Base-by-base conservation (phyloP, 2,329 filamentous ascomycete species). In the Penicillium aurantiogriseum region DNA sequence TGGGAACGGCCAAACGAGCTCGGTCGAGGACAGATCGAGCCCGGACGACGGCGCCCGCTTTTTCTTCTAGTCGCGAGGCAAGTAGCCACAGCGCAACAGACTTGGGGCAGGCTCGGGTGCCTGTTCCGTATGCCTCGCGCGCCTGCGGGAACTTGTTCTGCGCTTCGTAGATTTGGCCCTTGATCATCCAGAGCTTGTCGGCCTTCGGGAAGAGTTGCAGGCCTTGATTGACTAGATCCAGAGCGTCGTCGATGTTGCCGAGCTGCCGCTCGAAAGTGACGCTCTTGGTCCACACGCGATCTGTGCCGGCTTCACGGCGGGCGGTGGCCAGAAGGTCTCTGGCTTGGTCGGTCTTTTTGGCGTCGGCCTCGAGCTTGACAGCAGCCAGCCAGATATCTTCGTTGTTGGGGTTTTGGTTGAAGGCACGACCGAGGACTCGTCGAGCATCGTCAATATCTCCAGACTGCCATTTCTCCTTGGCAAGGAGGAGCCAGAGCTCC, bases 311-410 rank as follows among this genome's bases (percentile, higher is more conserved):
- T 73, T 96, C 89, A 57, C 90, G 86, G 54, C 94, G 87, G 23
- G 94, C 94, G 13, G 89, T 89, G 52, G 87, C 85, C 39, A 99
- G 83, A 25, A 99, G 85, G 59, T 89, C 85, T 44, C 92, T 83
- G 0, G 94, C 94, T 70, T 94, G 87, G 38, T 92, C 89, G 40
- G 85, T 87, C 68, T 96, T 87, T 43, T 87, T 85, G 60, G 91
- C 93, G 69, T 97, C 92, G 0, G 94, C 91, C 76, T 99, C 94
- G 31, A 99, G 85, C 74, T 97, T 96, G 63, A 99, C 94, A 45
- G 94, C 94, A 17, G 92, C 90, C 47, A 97, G 87, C 89, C 94
- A 99, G 64, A 99, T 97, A 72, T 97, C 92, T 75, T 99, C 94
- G 76, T 96, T 97, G 74, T 95, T 92, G 1, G 91, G 91, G 67